These are phyloP conservation scores for Recurvomyces mirabilis DNA, from an alignment of 495 filamentous ascomycete species.

Conservation along the genomic window DNA sequence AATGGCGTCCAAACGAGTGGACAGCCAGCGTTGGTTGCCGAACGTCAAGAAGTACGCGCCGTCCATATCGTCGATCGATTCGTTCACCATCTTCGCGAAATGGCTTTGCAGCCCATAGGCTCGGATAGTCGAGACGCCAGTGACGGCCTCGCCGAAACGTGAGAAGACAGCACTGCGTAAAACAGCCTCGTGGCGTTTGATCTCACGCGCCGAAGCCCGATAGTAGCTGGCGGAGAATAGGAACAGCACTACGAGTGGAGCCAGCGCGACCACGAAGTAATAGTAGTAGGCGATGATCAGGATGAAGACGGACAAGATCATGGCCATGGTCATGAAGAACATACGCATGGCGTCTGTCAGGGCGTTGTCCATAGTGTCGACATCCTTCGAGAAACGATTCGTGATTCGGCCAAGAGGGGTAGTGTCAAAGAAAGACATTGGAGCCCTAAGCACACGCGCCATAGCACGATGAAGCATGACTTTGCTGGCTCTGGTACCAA, in stretches of 20 bases:
- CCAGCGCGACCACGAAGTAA: conserved; percentile 73
- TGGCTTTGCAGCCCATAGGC: conserved; percentile 90
- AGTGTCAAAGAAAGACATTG: conserved; percentile 95
- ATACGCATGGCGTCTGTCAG: conserved; percentile 77
- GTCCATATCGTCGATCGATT: conserved; percentile 76
- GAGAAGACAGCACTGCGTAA: conserved; percentile 93
- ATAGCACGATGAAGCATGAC: conserved; percentile 72
- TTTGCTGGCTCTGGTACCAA: conserved; percentile 78
- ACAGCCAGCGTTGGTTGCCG: conserved; percentile 95
- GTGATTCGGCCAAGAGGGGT: conserved; percentile 94
- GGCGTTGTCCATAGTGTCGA: conserved; percentile 92
- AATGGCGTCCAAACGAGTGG: conserved; percentile 79
- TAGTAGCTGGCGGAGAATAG: conserved; percentile 78
- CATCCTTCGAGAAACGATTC: conserved; percentile 97
- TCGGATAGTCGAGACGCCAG: conserved; percentile 89
- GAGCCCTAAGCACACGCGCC: conserved; percentile 68
- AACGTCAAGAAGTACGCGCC: conserved; percentile 93
- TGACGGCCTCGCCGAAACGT: conserved; percentile 94
- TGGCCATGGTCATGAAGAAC: conserved; percentile 55
- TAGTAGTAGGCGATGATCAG: conserved; percentile 90
- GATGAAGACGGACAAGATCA: conserved; percentile 76
- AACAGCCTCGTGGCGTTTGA: conserved; percentile 91
- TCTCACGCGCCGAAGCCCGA: conserved; percentile 75
- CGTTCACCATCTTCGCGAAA: conserved; percentile 86
- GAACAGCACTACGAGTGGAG: conserved; percentile 78